These are phyloP conservation scores for Chrysanthemum lavandulifolium DNA, from an alignment of 129 eudicot species.

Conservation along the genomic window DNA sequence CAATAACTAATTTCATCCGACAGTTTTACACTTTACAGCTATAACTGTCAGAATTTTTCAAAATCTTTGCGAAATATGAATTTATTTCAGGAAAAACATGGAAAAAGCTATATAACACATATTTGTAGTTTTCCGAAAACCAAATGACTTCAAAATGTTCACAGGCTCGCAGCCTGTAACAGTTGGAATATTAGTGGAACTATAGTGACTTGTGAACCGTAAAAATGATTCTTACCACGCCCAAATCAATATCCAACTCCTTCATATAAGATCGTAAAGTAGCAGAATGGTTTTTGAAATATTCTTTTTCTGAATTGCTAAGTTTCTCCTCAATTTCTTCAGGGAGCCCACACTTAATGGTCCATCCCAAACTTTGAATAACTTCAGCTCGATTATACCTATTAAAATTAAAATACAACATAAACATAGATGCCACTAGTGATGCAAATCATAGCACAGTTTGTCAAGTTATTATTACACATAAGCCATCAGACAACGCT, in stretches of 20 bases:
- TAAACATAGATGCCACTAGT: constrained; percentile 13
- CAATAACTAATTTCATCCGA: too few relatives aligned
- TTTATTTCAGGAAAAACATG: too few relatives aligned
- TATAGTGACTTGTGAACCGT: neutral
- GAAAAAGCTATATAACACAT: too few relatives aligned
- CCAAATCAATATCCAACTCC: constrained; percentile 4
- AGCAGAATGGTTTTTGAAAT: constrained; percentile 64
- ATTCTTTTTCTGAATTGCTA: constrained; percentile 68
- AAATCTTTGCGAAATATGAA: too few relatives aligned
- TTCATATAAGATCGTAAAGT: constrained; percentile 46
- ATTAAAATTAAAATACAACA: constrained; percentile 19
- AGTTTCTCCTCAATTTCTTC: constrained; percentile 75
- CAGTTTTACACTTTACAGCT: too few relatives aligned
- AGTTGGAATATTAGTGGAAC: neutral
- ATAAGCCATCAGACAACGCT: constrained; percentile 98
- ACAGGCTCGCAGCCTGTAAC: neutral
- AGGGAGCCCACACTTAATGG: constrained; percentile 57
- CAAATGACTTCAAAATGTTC: too few relatives aligned
- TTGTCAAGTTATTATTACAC: constrained; percentile 44
- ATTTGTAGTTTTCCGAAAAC: too few relatives aligned
- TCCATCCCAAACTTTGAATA: constrained; percentile 76
- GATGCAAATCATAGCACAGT: constrained; percentile 4
- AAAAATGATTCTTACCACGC: constrained; percentile 4
- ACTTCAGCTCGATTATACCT: constrained; percentile 89
- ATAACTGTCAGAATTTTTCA: too few relatives aligned